A percentile compares a stretch with the other conserved stretches of the same genome.
These are phyloP conservation scores for Cordyceps cateniannulata DNA, from an alignment of 2,329 filamentous ascomycete genomes.

Conservation along the genomic window DNA sequence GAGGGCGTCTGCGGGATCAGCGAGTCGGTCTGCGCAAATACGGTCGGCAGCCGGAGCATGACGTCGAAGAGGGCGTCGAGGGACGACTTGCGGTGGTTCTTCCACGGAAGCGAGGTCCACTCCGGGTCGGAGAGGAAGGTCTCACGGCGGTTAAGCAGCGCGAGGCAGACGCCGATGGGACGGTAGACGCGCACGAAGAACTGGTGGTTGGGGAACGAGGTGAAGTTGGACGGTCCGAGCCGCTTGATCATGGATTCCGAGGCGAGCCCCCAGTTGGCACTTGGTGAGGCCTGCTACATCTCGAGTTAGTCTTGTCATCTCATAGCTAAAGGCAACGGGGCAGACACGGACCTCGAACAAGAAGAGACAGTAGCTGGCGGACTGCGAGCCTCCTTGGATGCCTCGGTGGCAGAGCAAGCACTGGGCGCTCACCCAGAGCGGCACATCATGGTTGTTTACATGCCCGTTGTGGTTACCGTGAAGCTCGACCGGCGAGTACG, in stretches of 20 bases:
- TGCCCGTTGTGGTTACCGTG: conserved; percentile 23
- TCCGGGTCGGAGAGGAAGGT: conserved; percentile 46
- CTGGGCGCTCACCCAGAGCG: conserved; percentile 35
- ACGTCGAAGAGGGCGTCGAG: conserved; percentile 49
- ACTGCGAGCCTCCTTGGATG: conserved; percentile 22
- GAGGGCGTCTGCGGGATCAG: conserved; percentile 34
- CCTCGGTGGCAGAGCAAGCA: conserved; percentile 37
- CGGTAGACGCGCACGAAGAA: conserved; percentile 52
- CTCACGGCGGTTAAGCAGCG: conserved; percentile 42
- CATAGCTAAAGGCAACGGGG: not conserved
- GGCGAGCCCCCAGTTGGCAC: conserved; percentile 32
- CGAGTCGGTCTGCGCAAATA: conserved; percentile 40
- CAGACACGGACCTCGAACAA: conserved; percentile 42
- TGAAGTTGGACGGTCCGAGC: conserved; percentile 40
- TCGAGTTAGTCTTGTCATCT: conserved; percentile 3
- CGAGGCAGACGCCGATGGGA: conserved; percentile 42
- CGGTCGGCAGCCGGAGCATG: conserved; percentile 38
- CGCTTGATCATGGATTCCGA: conserved; percentile 31
- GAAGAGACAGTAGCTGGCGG: conserved; percentile 40
- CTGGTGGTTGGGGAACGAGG: conserved; percentile 48
- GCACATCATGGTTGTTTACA: conserved; percentile 23
- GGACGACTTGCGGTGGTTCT: conserved; percentile 41
- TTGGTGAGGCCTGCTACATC: conserved; percentile 38
- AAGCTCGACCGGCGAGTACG: conserved; percentile 33
- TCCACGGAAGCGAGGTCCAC: conserved; percentile 48